Percentiles rank a stretch among this genome's conserved stretches.
phyloP scores from a whole-genome alignment of 768 basidiomycete genomes.

The Rhizopogon vulgaris region DNA sequence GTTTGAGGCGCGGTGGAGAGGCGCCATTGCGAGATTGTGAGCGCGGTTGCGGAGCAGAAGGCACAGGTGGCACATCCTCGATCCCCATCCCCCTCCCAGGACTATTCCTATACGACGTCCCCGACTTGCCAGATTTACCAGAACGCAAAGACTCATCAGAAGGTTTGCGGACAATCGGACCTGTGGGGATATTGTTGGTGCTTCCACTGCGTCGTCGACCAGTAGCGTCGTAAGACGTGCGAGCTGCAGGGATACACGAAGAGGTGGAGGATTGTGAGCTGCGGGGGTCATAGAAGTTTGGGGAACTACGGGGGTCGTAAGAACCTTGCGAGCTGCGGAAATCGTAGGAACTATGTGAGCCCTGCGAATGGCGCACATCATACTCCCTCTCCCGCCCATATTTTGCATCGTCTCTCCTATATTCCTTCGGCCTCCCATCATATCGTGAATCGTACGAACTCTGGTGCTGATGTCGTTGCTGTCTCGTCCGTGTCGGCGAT shows the following conservation, averaged over 20 bases:
- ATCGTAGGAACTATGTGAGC: slow-evolving; percentile 12
- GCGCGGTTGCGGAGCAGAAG: slow-evolving; percentile 11
- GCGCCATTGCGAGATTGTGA: background rate
- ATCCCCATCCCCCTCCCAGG: slow-evolving; percentile 10
- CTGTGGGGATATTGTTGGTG: slow-evolving; percentile 9
- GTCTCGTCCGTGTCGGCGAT: slow-evolving; percentile 16
- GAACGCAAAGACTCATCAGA: slow-evolving; percentile 38
- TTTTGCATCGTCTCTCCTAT: background rate
- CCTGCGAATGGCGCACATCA: background rate
- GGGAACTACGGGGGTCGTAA: background rate
- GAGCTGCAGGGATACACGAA: background rate
- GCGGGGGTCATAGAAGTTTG: background rate
- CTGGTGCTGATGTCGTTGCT: slow-evolving; percentile 23
- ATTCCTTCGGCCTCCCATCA: background rate
- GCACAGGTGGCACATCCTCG: slow-evolving; percentile 24
- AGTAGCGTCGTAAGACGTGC: slow-evolving; percentile 2
- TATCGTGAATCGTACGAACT: slow-evolving; percentile 14
- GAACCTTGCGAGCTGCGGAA: background rate
- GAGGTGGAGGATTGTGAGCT: background rate
- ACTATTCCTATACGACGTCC: slow-evolving; percentile 24
- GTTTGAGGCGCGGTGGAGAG: slow-evolving; percentile 2
- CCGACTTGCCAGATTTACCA: slow-evolving; percentile 30
- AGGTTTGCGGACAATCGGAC: slow-evolving; percentile 20
- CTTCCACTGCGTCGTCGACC: slow-evolving; percentile 24
- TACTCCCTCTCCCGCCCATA: slow-evolving; percentile 1